Percentiles rank a stretch among this genome's conserved stretches.
phyloP scores from a whole-genome alignment of 371 early-diverging fungal genomes.

The Actinomucor elegans region DNA sequence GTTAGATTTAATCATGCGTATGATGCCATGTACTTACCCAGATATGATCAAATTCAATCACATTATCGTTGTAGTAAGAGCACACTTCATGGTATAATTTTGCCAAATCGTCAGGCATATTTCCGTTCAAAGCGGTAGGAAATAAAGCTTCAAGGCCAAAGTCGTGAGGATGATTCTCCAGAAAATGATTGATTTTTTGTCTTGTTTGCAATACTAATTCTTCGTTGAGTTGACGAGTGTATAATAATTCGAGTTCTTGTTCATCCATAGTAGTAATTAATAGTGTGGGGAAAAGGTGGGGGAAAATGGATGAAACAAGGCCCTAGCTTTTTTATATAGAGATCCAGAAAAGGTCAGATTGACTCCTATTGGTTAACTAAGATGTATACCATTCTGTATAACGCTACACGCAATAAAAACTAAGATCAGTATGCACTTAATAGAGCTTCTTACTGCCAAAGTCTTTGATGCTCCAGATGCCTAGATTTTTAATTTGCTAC shows the following conservation, averaged over 20 bases:
- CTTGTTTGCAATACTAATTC: conserved; percentile 13
- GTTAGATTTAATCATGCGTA: too few species aligned
- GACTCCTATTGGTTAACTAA: too few species aligned
- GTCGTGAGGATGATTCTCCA: conserved; percentile 14
- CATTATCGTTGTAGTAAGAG: conserved; percentile 28
- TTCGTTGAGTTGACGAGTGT: conserved; percentile 13
- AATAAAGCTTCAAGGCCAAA: conserved; percentile 19
- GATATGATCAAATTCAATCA: conserved; percentile 36
- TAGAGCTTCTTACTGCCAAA: too few species aligned
- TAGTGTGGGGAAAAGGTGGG: neutral
- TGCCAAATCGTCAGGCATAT: conserved; percentile 22
- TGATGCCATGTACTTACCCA: conserved; percentile 35
- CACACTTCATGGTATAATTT: conserved; percentile 23
- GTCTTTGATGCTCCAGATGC: too few species aligned
- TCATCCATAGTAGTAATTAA: conserved; percentile 10
- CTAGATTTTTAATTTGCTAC: too few species aligned
- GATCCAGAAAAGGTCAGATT: too few species aligned
- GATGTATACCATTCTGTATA: too few species aligned
- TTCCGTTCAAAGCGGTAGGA: conserved; percentile 6
- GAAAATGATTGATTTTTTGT: conserved; percentile 11
- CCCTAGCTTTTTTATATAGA: too few species aligned
- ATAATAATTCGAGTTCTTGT: conserved; percentile 16
- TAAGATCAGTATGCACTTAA: too few species aligned
- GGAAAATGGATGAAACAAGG: neutral
- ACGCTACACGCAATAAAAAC: too few species aligned